phyloP scores from a whole-genome alignment of 2,329 filamentous ascomycete species.

The Parascedosporium putredinis region DNA sequence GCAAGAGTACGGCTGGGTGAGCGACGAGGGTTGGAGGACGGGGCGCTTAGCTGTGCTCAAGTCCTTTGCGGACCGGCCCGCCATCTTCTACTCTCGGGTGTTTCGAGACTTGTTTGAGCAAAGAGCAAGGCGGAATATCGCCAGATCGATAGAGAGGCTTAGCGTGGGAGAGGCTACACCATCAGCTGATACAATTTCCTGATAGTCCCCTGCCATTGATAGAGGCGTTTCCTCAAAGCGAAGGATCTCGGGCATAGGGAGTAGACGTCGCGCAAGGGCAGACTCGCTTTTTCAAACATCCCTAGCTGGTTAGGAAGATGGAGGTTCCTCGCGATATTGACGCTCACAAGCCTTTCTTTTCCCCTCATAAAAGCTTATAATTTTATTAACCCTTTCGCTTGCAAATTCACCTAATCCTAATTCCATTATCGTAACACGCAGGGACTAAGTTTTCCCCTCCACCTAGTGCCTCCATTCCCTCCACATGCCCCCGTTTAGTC shows the following conservation, averaged over 20 bases:
- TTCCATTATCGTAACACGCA: slow-evolving; percentile 13
- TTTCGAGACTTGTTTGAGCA: not conserved
- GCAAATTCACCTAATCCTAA: no score
- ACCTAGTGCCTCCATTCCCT: not conserved
- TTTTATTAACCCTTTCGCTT: no score
- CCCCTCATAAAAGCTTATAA: no score
- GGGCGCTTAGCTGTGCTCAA: slow-evolving; percentile 3
- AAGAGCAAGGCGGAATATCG: not conserved
- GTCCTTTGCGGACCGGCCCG: slow-evolving; percentile 5
- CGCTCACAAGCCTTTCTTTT: no score
- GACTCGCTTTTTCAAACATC: not conserved
- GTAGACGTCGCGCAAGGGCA: not conserved
- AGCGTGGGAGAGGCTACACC: not conserved
- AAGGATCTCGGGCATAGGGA: not conserved
- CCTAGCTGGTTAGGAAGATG: no score
- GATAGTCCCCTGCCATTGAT: no score
- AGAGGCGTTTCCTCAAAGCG: not conserved
- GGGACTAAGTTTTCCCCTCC: not conserved
- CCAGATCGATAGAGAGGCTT: not conserved
- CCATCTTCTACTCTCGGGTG: slow-evolving; percentile 1
- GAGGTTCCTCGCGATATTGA: no score
- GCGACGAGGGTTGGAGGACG: slow-evolving; percentile 4
- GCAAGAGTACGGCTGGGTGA: slow-evolving; percentile 10
- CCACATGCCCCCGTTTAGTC: slow-evolving; percentile 23
- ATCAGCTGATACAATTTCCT: not conserved